Evolutionary conservation across 805 yeast species (phyloP).

Genomic region (Zygosaccharomyces pseudorouxii): DNA sequence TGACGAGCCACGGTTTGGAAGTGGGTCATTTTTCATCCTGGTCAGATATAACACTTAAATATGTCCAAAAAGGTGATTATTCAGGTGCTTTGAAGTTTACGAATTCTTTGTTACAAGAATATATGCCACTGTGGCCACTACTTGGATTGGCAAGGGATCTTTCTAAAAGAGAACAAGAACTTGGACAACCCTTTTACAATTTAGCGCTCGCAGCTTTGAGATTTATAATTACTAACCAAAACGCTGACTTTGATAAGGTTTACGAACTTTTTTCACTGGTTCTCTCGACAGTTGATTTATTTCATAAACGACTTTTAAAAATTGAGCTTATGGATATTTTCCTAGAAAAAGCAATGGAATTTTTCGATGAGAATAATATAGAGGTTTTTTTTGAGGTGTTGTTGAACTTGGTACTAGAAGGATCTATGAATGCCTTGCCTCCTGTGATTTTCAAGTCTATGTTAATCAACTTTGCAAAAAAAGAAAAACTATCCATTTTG

Average conservation of each 20-base stretch:
- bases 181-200: conserved; percentile 29
- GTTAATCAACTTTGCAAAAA: conserved; percentile 46
- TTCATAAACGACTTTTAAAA: conserved; percentile 3
- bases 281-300: conserved; percentile 8
- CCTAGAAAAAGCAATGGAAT: conserved; percentile 19
- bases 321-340: conserved; percentile 5
- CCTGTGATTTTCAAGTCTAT: conserved; percentile 60
- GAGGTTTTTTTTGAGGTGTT: conserved; percentile 48
- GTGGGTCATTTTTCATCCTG: conserved; percentile 30
- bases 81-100: conserved; percentile 27
- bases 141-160: conserved; percentile 15
- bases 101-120: conserved; percentile 16
- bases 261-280: conserved; percentile 14
- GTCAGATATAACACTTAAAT: conserved; percentile 30
- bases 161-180: conserved; percentile 21
- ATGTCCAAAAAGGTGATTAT: conserved; percentile 30
- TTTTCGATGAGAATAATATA: conserved; percentile 20
- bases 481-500: conserved; percentile 44
- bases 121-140: conserved; percentile 18
- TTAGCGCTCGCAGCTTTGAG: conserved; percentile 30
- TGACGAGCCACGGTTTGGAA: conserved; percentile 28
- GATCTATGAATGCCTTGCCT: conserved; percentile 47
- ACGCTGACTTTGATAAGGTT: conserved; percentile 17
- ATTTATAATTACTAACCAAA: conserved; percentile 19
- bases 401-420: conserved; percentile 47